A percentile compares a stretch with the other conserved stretches of the same genome.
phyloP scores from a whole-genome alignment of 345 rosid species.

The Brassica cretica region DNA sequence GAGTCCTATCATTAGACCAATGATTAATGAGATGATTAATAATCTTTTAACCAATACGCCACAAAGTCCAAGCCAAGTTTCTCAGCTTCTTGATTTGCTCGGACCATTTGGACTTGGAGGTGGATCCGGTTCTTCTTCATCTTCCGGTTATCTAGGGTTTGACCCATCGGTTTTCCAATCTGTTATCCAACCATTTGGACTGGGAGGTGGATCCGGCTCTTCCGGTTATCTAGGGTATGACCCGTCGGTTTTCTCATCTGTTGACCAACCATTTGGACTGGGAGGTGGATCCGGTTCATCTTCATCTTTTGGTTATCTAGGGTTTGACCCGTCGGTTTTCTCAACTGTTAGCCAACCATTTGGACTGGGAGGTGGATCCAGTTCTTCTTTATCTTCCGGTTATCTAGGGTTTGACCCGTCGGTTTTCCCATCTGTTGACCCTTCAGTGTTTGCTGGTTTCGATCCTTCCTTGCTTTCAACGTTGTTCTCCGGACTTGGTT shows the following conservation, averaged over 20 bases:
- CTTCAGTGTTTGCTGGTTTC: conserved; percentile 24
- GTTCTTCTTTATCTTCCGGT: conserved; percentile 14
- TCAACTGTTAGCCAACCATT: conserved; percentile 1
- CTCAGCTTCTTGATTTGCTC: conserved; percentile 17
- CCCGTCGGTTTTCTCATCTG: not conserved
- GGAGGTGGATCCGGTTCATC: conserved; percentile 12
- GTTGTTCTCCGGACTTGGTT: conserved; percentile 28
- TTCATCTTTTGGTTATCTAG: not conserved
- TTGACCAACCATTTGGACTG: not conserved
- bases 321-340: conserved; percentile 23
- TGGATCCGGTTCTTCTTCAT: not conserved
- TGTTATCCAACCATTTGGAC: too few species aligned
- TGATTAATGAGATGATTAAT: conserved; percentile 17
- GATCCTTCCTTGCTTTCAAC: conserved; percentile 25
- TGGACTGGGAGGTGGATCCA: conserved; percentile 16
- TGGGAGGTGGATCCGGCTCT: not conserved
- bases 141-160: not conserved
- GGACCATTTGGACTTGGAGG: conserved; percentile 21
- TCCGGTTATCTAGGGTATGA: not conserved
- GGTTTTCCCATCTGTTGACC: conserved; percentile 20
- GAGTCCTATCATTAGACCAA: not conserved
- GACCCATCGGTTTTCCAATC: not conserved
- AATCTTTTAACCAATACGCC: conserved; percentile 21
- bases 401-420: conserved; percentile 15
- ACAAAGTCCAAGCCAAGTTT: conserved; percentile 27